Evolutionary conservation across 768 basidiomycete genomes (phyloP).

Genomic region (Boletus bicolor): DNA sequence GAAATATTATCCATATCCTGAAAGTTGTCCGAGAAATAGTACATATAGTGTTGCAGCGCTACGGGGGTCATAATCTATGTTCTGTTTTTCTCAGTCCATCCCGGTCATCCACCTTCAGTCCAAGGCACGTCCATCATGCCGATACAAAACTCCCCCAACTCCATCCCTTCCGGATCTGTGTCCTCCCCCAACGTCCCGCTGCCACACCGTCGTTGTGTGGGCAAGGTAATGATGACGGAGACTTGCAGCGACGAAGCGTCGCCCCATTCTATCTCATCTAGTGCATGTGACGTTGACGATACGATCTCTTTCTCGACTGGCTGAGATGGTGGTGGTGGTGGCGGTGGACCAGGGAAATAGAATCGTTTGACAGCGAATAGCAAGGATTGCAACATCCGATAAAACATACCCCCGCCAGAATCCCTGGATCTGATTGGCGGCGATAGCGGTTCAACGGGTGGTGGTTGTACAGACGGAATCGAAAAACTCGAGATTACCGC

Average conservation of each 20-base stretch:
- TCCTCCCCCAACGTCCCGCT: background rate
- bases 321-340: background rate
- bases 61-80: background rate
- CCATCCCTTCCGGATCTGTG: constrained; percentile 19
- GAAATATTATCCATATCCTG: background rate
- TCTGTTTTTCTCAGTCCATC: background rate
- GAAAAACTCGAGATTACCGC: constrained; percentile 16
- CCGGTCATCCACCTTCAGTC: constrained; percentile 5
- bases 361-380: constrained; percentile 4
- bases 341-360: background rate
- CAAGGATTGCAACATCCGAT: background rate
- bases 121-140: constrained; percentile 22
- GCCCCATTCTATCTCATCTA: background rate
- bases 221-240: constrained; percentile 42
- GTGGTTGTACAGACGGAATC: background rate
- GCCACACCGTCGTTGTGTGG: constrained; percentile 17
- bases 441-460: background rate
- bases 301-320: background rate
- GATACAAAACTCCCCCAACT: constrained; percentile 35
- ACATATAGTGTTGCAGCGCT: background rate
- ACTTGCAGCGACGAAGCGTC: constrained; percentile 32
- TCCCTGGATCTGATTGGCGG: background rate
- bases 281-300: background rate
- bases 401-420: background rate
- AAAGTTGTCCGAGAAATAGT: background rate